Evolutionary conservation across 2,329 filamentous ascomycete genomes (phyloP), one percentile per base, ranked within the genome.

Genomic region (Emmonsiellopsis sp.): DNA sequence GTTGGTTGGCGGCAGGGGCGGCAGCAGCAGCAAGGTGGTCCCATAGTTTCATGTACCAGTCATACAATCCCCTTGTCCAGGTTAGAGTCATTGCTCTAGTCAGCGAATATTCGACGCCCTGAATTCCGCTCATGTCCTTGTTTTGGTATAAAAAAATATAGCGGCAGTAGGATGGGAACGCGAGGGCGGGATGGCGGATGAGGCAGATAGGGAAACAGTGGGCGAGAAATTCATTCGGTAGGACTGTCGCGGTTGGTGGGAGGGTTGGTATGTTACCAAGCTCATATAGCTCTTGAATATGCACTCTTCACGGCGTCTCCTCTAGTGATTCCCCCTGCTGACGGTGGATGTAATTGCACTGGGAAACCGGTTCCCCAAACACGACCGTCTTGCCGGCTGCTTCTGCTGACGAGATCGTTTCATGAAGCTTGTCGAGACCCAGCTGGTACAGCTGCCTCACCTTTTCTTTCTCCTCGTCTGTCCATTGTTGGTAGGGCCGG

Each of bases 131-230:
- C 6, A 61, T 36, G 9, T 55, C 43, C 9, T 61, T 58, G 2
- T 33, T 45, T 0, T 46, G 44, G 14, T 59, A 44, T 5, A 64
- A 49, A 47, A 62, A 61, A 10, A 49, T 10, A 54, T 64, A 60
- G 2, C 70, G 69, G 56, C 68, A 69, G 27, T 64, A 58, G 1
- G 71, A 74, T 5, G 70, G 65, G 43, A 69, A 72, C 8, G 64
- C 58, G 32, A 74, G 56, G 9, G 68, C 69, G 3, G 71, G 71
- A 53, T 74, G 68, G 1, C 71, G 62, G 52, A 73, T 69, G 31
- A 71, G 60, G 50, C 72, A 69, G 2, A 66, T 62, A 3, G 68
- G 59, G 32, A 61, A 59, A 59, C 62, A 71, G 2, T 56, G 64
- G 11, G 60, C 61, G 43, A 73, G 60, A 40, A 68, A 66, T 32